Conservation (phyloP, 805 yeast species). For the Tanozyma kutaoensis region DNA sequence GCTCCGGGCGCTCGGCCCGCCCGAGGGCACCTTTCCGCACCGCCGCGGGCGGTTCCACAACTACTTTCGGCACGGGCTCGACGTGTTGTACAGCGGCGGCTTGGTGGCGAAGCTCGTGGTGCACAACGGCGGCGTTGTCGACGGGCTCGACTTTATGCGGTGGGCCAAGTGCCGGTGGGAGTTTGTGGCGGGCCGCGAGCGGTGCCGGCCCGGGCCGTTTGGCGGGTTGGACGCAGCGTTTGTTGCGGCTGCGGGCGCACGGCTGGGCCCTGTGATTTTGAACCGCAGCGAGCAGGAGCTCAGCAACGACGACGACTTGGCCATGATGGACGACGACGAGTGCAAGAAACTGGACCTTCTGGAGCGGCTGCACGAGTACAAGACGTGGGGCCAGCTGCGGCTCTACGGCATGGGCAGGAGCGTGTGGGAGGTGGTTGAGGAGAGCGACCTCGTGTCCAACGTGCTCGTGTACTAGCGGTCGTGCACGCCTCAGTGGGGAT, state of each 20-base stretch:
- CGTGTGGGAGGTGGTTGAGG: slow-evolving; percentile 30
- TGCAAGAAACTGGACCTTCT: slow-evolving; percentile 1
- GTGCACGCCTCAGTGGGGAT: slow-evolving; percentile 4
- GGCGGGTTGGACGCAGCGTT: no score
- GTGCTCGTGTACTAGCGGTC: slow-evolving; percentile 18
- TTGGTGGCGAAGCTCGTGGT: slow-evolving; percentile 31
- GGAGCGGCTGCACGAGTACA: slow-evolving; percentile 6
- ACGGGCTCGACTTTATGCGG: slow-evolving; percentile 37
- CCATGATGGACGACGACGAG: slow-evolving; percentile 14
- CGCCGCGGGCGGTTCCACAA: slow-evolving; percentile 32
- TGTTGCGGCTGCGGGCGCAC: slow-evolving; percentile 4
- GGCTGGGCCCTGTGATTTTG: slow-evolving; percentile 17
- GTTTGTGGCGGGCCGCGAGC: slow-evolving; percentile 15
- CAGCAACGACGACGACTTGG: slow-evolving; percentile 20
- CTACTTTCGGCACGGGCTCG: slow-evolving; percentile 42
- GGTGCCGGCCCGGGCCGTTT: no score
- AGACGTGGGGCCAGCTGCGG: slow-evolving; percentile 29
- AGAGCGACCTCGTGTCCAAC: slow-evolving; percentile 20
- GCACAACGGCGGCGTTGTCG: slow-evolving; percentile 39
- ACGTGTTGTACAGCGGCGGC: slow-evolving; percentile 34
- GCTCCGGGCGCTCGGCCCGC: slow-evolving; percentile 37
- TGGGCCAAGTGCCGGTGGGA: slow-evolving; percentile 40
- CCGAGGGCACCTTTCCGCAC: slow-evolving; percentile 31
- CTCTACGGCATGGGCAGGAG: slow-evolving; percentile 25
- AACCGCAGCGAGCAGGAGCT: slow-evolving; percentile 27